Base-by-base conservation (phyloP, 176 grass and related monocot genomes). In the Juncus inflexus region DNA sequence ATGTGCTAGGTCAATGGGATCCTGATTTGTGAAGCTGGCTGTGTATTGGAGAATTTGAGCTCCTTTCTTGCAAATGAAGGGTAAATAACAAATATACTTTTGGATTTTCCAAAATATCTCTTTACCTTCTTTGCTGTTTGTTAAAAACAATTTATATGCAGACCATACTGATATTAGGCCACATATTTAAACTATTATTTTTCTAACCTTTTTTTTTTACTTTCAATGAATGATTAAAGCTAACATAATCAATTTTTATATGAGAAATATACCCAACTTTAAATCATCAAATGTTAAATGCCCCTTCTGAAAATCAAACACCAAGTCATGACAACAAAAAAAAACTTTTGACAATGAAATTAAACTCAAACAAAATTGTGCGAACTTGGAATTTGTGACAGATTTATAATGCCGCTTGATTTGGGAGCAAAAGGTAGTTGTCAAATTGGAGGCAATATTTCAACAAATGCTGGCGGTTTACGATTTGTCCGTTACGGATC, bases 401-500 rank as follows among this genome's bases (percentile, higher is more conserved):
- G 92, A 50, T 96, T 88, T 82, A 91, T 91, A 73, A 88, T 96
- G 87, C 92, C 92, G 39, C 87, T 96, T 80, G 92, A 96, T 66
- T 79, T 96, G 77, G 92, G 92, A 37, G 92, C 87, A 61, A 91
- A 96, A 87, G 87, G 92, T 65, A 96, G 92, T 63, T 96, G 92
- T 67, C 91, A 96, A 43, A 96, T 96, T 60, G 92, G 92, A 52
- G 92, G 87, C 42, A 96, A 96, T 74, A 40, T 96, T 81, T 96
- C 91, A 72, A 96, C 87, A 68, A 96, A 91, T 81, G 92, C 92
- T 9, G 87, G 92, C 74, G 92, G 92, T 40, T 69, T 96, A 42
- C 87, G 87, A 66, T 91, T 96, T 52, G 80, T 91, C 78, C 87
- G 87, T 54, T 96, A 91, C 72, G 92, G 92, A 61, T 96, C 92